Conservation (phyloP, 495 filamentous ascomycete genomes). For the Penicillium coprophilum region DNA sequence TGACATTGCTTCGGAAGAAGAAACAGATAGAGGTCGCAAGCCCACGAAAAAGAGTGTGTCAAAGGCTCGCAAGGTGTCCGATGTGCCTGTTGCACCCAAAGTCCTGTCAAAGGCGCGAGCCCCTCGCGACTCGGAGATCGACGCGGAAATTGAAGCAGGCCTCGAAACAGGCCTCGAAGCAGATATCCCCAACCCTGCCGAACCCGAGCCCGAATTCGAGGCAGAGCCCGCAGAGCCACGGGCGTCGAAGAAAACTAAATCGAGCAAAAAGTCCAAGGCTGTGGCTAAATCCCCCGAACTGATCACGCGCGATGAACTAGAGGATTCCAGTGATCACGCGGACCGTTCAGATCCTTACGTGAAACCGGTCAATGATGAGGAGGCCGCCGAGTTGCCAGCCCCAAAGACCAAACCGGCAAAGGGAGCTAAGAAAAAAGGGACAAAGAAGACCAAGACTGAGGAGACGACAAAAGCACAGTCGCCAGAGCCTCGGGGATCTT, state of each 20-base stretch:
- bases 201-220: slow-evolving; percentile 21
- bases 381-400: slow-evolving; percentile 42
- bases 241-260: slow-evolving; percentile 36
- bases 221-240: slow-evolving; percentile 30
- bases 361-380: slow-evolving; percentile 4
- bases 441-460: slow-evolving; percentile 28
- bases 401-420: slow-evolving; percentile 26
- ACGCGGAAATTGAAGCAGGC: slow-evolving; percentile 67
- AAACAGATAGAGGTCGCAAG: slow-evolving; percentile 40
- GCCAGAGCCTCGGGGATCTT: slow-evolving; percentile 25
- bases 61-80: slow-evolving; percentile 54
- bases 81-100: slow-evolving; percentile 48
- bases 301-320: background rate
- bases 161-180: slow-evolving; percentile 63
- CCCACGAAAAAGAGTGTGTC: slow-evolving; percentile 47
- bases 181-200: slow-evolving; percentile 23
- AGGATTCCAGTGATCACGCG: slow-evolving; percentile 7
- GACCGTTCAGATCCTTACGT: slow-evolving; percentile 4
- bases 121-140: slow-evolving; percentile 64
- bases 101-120: slow-evolving; percentile 35
- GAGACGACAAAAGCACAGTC: slow-evolving; percentile 29
- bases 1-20: slow-evolving; percentile 24
- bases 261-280: slow-evolving; percentile 41
- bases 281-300: slow-evolving; percentile 18
- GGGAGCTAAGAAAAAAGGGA: slow-evolving; percentile 29